phyloP scores from a whole-genome alignment of 2,329 filamentous ascomycete species.

The Chaetomiaceae sp. region DNA sequence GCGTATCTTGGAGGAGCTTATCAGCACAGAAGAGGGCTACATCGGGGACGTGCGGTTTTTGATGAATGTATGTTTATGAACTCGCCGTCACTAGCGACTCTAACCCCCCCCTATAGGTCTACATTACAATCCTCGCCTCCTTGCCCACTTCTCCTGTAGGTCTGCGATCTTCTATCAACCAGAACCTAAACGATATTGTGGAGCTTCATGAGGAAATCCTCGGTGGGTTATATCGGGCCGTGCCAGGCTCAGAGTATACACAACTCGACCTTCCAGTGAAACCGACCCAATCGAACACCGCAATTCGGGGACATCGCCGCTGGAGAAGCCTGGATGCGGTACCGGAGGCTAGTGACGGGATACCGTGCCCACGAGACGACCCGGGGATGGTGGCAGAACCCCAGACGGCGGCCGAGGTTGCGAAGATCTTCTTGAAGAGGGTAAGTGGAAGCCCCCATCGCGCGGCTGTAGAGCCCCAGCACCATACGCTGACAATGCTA shows the following conservation, averaged over 20 bases:
- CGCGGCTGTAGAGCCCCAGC: background rate
- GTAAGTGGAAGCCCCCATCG: slow-evolving; percentile 34
- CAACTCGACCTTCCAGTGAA: slow-evolving; percentile 37
- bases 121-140: slow-evolving; percentile 70
- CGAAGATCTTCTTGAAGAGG: slow-evolving; percentile 57
- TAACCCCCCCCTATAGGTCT: slow-evolving; percentile 50
- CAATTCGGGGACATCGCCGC: slow-evolving; percentile 37
- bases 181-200: slow-evolving; percentile 74
- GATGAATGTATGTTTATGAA: slow-evolving; percentile 62
- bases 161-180: slow-evolving; percentile 68
- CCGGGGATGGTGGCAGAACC: slow-evolving; percentile 55
- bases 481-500: background rate
- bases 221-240: slow-evolving; percentile 63
- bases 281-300: slow-evolving; percentile 16
- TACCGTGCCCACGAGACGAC: slow-evolving; percentile 42
- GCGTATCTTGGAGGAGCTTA: slow-evolving; percentile 77
- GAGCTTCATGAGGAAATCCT: slow-evolving; percentile 80
- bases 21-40: slow-evolving; percentile 83
- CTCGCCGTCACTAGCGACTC: background rate
- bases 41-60: slow-evolving; percentile 82
- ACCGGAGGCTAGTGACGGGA: slow-evolving; percentile 37
- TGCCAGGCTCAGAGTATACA: slow-evolving; percentile 64
- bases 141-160: slow-evolving; percentile 60
- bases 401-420: slow-evolving; percentile 55
- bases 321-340: slow-evolving; percentile 48